These are phyloP conservation scores for bread wheat (Triticum aestivum) DNA, from an alignment of 176 grass and related monocot genomes.

Conservation along the genomic window DNA sequence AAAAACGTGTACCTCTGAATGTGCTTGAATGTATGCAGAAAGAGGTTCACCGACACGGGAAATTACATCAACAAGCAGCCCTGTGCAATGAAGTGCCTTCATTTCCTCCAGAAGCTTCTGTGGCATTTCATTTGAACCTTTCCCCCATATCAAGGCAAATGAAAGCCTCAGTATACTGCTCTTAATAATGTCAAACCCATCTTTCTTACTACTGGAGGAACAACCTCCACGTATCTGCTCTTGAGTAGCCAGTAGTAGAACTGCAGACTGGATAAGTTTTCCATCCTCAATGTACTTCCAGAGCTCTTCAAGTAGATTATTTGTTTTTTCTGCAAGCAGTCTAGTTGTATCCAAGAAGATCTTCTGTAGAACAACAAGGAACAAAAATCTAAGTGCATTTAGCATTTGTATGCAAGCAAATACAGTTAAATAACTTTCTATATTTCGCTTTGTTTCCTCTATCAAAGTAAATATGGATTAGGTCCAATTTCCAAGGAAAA, in stretches of 20 bases:
- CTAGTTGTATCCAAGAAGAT: conserved; percentile 4
- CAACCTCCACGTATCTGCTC: background rate
- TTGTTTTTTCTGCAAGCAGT: background rate
- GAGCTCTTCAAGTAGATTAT: background rate
- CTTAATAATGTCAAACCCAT: background rate
- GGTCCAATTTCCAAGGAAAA: background rate
- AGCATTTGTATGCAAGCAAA: background rate
- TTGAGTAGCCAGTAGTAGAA: background rate
- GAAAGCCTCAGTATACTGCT: background rate
- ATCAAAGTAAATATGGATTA: background rate
- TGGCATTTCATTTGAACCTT: background rate
- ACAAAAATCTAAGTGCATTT: background rate
- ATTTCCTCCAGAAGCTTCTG: background rate
- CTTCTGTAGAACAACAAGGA: background rate
- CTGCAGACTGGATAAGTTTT: background rate
- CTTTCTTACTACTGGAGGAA: background rate
- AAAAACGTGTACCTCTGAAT: background rate
- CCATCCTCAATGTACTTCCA: background rate
- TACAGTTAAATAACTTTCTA: background rate
- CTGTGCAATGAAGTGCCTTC: background rate
- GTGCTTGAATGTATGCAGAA: conserved; percentile 7
- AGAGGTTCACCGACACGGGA: conserved; percentile 11
- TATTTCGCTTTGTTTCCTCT: background rate
- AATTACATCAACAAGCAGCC: background rate
- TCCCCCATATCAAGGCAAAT: background rate